Evolutionary conservation across 805 yeast genomes (phyloP), one percentile per base, ranked within the genome.

Genomic region (Trichomonascus vanleenenianus): DNA sequence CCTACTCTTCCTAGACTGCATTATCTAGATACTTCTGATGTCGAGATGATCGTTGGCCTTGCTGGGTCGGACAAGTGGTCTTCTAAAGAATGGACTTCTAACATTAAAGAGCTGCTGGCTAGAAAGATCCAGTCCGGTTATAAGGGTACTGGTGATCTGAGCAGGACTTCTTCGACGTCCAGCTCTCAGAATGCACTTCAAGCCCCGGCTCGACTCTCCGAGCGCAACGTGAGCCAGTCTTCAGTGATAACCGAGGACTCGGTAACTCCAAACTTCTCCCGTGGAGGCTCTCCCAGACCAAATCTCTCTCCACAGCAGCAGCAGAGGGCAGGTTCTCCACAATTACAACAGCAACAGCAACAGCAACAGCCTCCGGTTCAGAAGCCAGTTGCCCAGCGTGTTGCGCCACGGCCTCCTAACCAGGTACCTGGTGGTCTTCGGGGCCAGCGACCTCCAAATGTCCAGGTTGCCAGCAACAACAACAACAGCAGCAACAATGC

Each of bases 1-100:
- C 96, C 96, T 1, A 81, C 86, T 2, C 72, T 86, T 49, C 95
- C 95, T 0, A 75, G 75, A 46, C 81, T 79, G 34, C 81, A 85
- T 57, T 86, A 85, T 58, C 64, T 86, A 40, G 81, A 79, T 45
- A 73, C 80, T 2, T 74, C 77, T 27, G 93, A 84, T 51, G 55
- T 82, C 30, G 53, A 72, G 25, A 62, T 72, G 49, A 57, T 80
- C 16, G 64, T 61, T 1, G 56, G 62, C 6, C 50, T 61, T 11
- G 61, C 61, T 39, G 73, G 63, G 37, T 62, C 67, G 43, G 60
- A 50, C 32, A 41, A 55, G 32, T 83, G 91, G 91, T 54, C 73
- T 3, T 65, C 70, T 12, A 57, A 69, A n/a, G 78, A 76, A 30
- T 84, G 93, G 93, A 69, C 71, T 51, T 48, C 52, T 0, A 71